phyloP scores from a whole-genome alignment of 139 green algal species.

The Auxenochlorella pyrenoidosa region DNA sequence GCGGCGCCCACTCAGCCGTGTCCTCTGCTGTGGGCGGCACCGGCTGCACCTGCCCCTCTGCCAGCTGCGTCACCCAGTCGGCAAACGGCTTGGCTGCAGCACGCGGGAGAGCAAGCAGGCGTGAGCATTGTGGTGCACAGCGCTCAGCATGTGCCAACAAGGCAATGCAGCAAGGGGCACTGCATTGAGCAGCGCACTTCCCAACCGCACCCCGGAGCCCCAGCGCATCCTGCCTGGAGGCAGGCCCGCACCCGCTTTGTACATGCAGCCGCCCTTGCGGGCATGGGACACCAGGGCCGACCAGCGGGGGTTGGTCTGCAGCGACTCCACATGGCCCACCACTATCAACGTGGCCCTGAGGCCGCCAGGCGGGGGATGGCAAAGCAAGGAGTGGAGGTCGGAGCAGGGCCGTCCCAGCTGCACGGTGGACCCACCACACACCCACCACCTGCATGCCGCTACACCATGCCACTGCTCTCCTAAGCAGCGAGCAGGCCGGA shows the following conservation, averaged over 20 bases:
- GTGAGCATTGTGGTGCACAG: too few species aligned
- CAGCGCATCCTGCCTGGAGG: too few species aligned
- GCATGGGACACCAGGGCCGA: conserved; percentile 55
- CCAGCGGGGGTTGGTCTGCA: conserved; percentile 65
- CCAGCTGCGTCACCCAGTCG: conserved; percentile 41
- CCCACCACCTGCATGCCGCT: too few species aligned
- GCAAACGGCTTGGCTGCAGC: conserved; percentile 31
- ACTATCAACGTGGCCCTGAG: conserved; percentile 73
- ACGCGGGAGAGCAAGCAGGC: neutral
- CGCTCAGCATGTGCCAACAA: too few species aligned
- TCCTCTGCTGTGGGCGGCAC: conserved; percentile 3
- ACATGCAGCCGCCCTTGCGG: conserved; percentile 31
- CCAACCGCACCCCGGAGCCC: too few species aligned
- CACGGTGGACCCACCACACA: too few species aligned
- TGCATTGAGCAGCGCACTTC: too few species aligned
- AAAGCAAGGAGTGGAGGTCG: too few species aligned
- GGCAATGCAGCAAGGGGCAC: too few species aligned
- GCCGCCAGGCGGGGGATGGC: neutral
- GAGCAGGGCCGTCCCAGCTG: too few species aligned
- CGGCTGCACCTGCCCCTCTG: conserved; percentile 27
- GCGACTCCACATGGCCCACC: conserved; percentile 68
- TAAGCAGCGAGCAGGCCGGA: too few species aligned
- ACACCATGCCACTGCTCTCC: too few species aligned
- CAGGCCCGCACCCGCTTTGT: conserved; percentile 27
- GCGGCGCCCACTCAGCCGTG: conserved; percentile 23